A percentile compares a stretch with the other conserved stretches of the same genome.
Evolutionary conservation across 345 rosid genomes (phyloP).

Genomic region (Citrus cavaleriei): DNA sequence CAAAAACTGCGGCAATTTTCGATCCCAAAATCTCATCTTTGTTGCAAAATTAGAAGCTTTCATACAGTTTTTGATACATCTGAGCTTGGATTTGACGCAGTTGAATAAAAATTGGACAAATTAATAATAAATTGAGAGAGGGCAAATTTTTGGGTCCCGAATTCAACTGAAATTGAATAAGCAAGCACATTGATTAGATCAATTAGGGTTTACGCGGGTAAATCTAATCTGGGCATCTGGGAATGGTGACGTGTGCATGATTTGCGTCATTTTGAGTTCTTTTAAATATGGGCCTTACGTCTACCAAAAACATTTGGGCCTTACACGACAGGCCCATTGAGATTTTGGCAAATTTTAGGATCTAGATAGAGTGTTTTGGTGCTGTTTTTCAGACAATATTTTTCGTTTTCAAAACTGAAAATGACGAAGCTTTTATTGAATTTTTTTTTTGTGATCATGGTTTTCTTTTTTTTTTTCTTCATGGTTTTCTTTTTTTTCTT

Average conservation of each 20-base stretch:
- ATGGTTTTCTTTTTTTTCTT: too few species aligned
- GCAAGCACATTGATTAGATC: neutral
- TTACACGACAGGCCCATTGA: neutral
- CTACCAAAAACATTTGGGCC: neutral
- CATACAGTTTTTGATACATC: neutral
- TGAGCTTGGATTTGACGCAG: constrained; percentile 17
- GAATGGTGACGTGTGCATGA: neutral
- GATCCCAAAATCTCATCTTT: constrained; percentile 1
- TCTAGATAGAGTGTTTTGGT: neutral
- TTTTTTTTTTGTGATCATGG: too few species aligned
- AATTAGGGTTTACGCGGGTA: constrained; percentile 16
- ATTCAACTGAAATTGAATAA: constrained; percentile 2
- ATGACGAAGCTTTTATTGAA: neutral
- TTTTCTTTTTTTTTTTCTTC: too few species aligned
- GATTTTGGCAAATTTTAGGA: neutral
- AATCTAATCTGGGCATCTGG: neutral
- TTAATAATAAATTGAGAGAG: neutral
- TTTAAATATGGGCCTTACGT: too few species aligned
- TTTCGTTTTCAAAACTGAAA: neutral
- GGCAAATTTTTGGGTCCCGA: neutral
- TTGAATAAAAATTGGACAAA: neutral
- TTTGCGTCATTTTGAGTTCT: too few species aligned
- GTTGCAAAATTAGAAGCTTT: neutral
- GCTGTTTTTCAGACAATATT: neutral
- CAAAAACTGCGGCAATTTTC: neutral